Percentiles rank a stretch among this genome's conserved stretches.
These are phyloP conservation scores for Colletotrichum kahawae DNA, from an alignment of 2,329 filamentous ascomycete genomes.

Conservation along the genomic window DNA sequence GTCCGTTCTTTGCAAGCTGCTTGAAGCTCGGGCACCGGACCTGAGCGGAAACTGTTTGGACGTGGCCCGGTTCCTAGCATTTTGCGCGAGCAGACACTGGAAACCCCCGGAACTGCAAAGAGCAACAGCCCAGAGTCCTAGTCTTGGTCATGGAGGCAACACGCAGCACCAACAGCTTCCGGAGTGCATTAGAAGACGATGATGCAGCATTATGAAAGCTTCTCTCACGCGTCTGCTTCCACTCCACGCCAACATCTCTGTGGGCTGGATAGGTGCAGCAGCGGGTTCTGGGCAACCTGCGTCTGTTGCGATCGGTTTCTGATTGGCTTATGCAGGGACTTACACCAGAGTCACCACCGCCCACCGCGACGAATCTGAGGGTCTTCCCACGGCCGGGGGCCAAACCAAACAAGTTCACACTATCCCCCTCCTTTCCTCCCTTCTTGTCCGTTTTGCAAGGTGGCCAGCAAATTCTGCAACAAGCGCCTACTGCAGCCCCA, in stretches of 20 bases:
- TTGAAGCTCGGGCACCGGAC: background rate
- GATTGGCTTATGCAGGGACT: background rate
- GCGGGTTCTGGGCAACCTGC: background rate
- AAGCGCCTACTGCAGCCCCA: background rate
- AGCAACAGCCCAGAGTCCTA: background rate
- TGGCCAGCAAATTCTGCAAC: background rate
- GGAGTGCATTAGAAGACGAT: background rate
- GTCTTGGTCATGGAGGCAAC: background rate
- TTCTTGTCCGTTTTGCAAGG: background rate
- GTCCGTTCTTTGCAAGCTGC: background rate
- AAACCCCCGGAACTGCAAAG: background rate
- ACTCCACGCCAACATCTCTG: background rate
- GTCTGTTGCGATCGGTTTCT: conserved; percentile 3
- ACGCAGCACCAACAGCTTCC: background rate
- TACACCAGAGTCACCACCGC: background rate
- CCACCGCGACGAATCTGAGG: background rate
- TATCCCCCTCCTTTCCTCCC: background rate
- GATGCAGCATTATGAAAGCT: conserved; percentile 5
- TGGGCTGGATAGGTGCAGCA: background rate
- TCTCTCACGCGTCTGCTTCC: background rate
- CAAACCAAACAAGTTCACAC: background rate
- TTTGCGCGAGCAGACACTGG: background rate
- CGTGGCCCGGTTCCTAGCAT: background rate
- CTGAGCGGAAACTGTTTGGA: background rate
- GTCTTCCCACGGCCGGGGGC: background rate